A percentile compares a stretch with the other conserved stretches of the same genome.
These are phyloP conservation scores for Boletus sensibilis DNA, from an alignment of 768 basidiomycete species.

Conservation along the genomic window DNA sequence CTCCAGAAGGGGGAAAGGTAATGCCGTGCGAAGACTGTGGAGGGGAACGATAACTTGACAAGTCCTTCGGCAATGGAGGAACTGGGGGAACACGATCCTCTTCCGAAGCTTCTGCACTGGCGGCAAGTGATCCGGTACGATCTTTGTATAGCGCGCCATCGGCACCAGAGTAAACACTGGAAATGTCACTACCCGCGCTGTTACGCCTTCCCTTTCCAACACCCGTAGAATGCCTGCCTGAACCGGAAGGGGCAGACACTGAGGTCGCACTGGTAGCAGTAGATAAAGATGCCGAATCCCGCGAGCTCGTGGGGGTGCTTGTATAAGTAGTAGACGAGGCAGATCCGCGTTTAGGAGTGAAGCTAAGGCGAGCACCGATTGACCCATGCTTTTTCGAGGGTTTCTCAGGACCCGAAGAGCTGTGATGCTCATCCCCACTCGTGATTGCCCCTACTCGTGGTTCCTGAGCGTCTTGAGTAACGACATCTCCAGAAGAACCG, in stretches of 20 bases:
- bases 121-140: slow-evolving; percentile 59
- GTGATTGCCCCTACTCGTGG: slow-evolving; percentile 40
- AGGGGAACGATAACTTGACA: slow-evolving; percentile 74
- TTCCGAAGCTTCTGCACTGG: slow-evolving; percentile 58
- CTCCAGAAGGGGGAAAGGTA: slow-evolving; percentile 46
- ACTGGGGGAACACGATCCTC: slow-evolving; percentile 83
- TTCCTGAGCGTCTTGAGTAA: slow-evolving; percentile 42
- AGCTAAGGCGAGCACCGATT: slow-evolving; percentile 61
- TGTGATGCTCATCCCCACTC: slow-evolving; percentile 59
- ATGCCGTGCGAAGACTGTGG: slow-evolving; percentile 57
- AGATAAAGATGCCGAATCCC: slow-evolving; percentile 84
- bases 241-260: slow-evolving; percentile 55
- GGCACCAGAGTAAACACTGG: slow-evolving; percentile 62
- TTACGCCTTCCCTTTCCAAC: slow-evolving; percentile 65
- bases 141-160: slow-evolving; percentile 67
- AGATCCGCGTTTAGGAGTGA: slow-evolving; percentile 85
- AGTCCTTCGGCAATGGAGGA: slow-evolving; percentile 88
- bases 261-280: slow-evolving; percentile 77
- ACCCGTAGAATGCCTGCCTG: slow-evolving; percentile 68
- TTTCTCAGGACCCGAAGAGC: slow-evolving; percentile 53
- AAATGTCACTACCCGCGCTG: slow-evolving; percentile 85
- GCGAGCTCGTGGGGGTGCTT: slow-evolving; percentile 77
- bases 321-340: slow-evolving; percentile 87
- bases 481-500: slow-evolving; percentile 33
- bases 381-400: slow-evolving; percentile 63